phyloP scores from a whole-genome alignment of 2,329 filamentous ascomycete species.

The Penicillium freii region DNA sequence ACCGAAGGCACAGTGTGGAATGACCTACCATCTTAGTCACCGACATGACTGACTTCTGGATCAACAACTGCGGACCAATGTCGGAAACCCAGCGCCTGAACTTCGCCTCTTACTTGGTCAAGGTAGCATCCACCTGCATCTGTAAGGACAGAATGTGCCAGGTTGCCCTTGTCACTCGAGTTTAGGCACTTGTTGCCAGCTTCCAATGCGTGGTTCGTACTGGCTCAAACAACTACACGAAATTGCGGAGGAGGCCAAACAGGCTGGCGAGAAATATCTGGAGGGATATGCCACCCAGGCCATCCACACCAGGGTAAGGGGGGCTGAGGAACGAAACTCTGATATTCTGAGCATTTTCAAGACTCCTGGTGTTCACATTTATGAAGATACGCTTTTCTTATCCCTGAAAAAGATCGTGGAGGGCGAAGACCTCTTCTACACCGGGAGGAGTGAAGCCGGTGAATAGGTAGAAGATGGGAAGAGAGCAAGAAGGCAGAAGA shows the following conservation, averaged over 20 bases:
- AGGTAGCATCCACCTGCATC: slow-evolving; percentile 24
- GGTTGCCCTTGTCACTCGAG: slow-evolving; percentile 16
- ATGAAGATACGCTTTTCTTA: too few species aligned
- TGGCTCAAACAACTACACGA: slow-evolving; percentile 28
- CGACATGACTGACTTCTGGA: slow-evolving; percentile 16
- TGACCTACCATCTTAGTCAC: slow-evolving; percentile 24
- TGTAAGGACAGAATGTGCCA: slow-evolving; percentile 22
- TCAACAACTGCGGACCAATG: slow-evolving; percentile 1
- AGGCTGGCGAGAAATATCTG: slow-evolving; percentile 17
- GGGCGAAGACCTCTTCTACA: too few species aligned
- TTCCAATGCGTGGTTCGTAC: slow-evolving; percentile 20
- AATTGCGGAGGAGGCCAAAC: slow-evolving; percentile 19
- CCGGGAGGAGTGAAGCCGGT: too few species aligned
- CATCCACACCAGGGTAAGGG: slow-evolving; percentile 20
- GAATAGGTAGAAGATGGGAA: too few species aligned
- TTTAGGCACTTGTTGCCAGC: slow-evolving; percentile 19
- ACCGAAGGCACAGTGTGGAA: slow-evolving; percentile 23
- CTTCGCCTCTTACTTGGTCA: slow-evolving; percentile 22
- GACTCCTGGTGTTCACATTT: too few species aligned
- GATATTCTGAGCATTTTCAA: slow-evolving; percentile 11
- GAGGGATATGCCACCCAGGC: slow-evolving; percentile 19
- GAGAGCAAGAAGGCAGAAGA: too few species aligned
- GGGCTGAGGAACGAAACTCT: slow-evolving; percentile 17
- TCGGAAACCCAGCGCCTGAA: slow-evolving; percentile 18
- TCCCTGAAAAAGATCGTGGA: too few species aligned